Conservation (phyloP, 306 rosid genomes). For the Dalbergia cochinchinensis region DNA sequence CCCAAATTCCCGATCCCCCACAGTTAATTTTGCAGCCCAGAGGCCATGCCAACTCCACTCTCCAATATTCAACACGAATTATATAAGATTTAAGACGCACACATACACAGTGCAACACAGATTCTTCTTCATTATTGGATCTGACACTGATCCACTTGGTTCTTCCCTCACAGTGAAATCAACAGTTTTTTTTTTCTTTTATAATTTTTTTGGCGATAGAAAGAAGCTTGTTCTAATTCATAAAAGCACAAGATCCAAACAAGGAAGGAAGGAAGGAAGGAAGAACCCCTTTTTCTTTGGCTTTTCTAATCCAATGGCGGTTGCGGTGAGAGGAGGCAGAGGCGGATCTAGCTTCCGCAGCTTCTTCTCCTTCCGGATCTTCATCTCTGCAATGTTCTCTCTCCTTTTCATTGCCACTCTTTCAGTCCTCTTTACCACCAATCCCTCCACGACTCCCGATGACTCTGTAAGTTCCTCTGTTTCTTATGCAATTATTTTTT, state of each 20-base stretch:
- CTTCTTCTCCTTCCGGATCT: conserved; percentile 96
- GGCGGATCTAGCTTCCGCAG: conserved; percentile 76
- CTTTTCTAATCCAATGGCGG: conserved; percentile 73
- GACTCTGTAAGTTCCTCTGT: conserved; percentile 72
- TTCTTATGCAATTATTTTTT: neutral
- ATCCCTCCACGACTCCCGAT: conserved; percentile 70
- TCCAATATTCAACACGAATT: conserved; percentile 15
- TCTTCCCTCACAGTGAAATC: conserved; percentile 21
- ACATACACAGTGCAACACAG: neutral
- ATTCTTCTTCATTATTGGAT: conserved; percentile 40
- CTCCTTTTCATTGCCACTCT: conserved; percentile 94
- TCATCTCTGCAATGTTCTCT: conserved; percentile 89
- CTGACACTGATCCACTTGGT: conserved; percentile 35
- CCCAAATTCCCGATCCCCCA: conserved; percentile 1
- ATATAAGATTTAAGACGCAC: neutral
- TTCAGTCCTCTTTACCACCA: conserved; percentile 72
- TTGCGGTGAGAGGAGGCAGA: conserved; percentile 86
- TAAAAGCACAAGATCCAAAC: conserved; percentile 33
- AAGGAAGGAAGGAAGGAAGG: neutral
- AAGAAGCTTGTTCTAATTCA: neutral
- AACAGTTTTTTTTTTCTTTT: neutral
- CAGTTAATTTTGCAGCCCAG: neutral
- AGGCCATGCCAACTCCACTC: conserved; percentile 26
- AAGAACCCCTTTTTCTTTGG: neutral
- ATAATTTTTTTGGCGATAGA: neutral